These are phyloP conservation scores for Podospora anserina DNA, from an alignment of 495 filamentous ascomycete species.

Conservation along the genomic window DNA sequence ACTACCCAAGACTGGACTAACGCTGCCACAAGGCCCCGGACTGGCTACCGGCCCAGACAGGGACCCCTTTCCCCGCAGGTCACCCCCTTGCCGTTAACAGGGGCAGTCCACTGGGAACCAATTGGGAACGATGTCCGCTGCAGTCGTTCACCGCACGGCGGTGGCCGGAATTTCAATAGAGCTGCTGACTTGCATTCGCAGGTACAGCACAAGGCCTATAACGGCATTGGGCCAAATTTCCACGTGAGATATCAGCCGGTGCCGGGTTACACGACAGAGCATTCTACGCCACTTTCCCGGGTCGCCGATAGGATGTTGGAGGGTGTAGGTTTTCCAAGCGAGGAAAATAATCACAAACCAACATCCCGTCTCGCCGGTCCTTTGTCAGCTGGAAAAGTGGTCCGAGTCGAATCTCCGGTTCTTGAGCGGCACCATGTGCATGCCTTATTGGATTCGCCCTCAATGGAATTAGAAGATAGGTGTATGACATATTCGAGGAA, in stretches of 20 bases:
- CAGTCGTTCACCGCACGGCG: not conserved
- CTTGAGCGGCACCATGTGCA: too few species aligned
- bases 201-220: not conserved
- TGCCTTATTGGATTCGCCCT: too few species aligned
- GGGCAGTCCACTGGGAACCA: not conserved
- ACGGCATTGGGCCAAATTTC: not conserved
- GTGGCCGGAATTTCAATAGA: not conserved
- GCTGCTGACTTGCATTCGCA: not conserved
- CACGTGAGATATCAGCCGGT: not conserved
- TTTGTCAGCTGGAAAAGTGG: not conserved
- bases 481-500: too few species aligned
- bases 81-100: not conserved
- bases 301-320: not conserved
- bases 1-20: constrained; percentile 4
- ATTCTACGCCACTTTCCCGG: not conserved
- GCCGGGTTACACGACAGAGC: not conserved
- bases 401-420: too few species aligned
- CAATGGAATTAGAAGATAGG: too few species aligned
- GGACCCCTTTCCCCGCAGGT: not conserved
- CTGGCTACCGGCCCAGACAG: not conserved
- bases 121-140: not conserved
- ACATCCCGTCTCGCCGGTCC: not conserved
- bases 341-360: not conserved
- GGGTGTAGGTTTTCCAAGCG: not conserved
- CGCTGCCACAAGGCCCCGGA: not conserved